Evolutionary conservation across 176 grass and related monocot species (phyloP).

Genomic region (Lolium multiflorum): DNA sequence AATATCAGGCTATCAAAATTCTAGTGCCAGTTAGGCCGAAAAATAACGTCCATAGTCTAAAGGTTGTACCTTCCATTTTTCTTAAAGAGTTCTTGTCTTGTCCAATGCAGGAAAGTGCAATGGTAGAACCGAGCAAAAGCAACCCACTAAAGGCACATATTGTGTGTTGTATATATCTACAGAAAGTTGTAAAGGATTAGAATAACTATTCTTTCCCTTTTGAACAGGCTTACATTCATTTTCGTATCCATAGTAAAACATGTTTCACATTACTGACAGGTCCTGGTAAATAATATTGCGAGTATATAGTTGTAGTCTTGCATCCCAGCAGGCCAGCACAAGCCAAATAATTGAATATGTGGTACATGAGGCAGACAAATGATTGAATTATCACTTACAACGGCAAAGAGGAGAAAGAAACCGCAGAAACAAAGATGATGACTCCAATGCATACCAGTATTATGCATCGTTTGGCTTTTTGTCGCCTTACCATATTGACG

Average conservation of each 20-base stretch:
- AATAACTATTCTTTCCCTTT: not conserved
- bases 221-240: not conserved
- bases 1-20: slow-evolving; percentile 16
- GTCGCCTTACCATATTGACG: slow-evolving; percentile 53
- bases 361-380: slow-evolving; percentile 7
- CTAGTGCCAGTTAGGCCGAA: not conserved
- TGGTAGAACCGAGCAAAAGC: slow-evolving; percentile 43
- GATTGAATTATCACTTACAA: slow-evolving; percentile 55
- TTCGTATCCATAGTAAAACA: not conserved
- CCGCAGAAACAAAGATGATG: slow-evolving; percentile 52
- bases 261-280: not conserved
- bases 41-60: slow-evolving; percentile 5
- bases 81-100: slow-evolving; percentile 54
- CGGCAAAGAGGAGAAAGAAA: slow-evolving; percentile 65
- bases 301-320: not conserved
- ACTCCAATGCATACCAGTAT: slow-evolving; percentile 54
- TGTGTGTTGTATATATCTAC: slow-evolving; percentile 48
- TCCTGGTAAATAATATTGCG: not conserved
- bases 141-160: slow-evolving; percentile 49
- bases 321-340: not conserved
- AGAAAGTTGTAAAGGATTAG: slow-evolving; percentile 22
- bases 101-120: slow-evolving; percentile 55
- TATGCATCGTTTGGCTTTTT: slow-evolving; percentile 66
- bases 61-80: slow-evolving; percentile 54
- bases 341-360: slow-evolving; percentile 7